Evolutionary conservation across 805 yeast species (phyloP).

Genomic region (Pichia californica): DNA sequence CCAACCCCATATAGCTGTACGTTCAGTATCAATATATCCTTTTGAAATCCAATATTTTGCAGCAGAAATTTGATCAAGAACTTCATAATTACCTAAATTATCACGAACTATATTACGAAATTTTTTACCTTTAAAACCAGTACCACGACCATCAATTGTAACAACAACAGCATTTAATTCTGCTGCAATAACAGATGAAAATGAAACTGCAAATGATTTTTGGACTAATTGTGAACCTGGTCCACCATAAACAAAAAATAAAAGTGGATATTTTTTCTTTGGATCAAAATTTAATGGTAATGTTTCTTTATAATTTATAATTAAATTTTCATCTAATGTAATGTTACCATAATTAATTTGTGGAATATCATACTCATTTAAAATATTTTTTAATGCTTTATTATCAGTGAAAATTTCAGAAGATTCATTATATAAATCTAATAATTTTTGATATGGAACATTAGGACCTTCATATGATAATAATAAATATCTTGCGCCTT

Average conservation of each 20-base stretch:
- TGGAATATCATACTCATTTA: constrained; percentile 53
- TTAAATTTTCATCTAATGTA: constrained; percentile 34
- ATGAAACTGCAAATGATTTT: constrained; percentile 51
- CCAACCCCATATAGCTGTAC: constrained; percentile 96
- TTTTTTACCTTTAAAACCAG: constrained; percentile 78
- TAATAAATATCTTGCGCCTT: constrained; percentile 68
- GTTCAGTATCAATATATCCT: constrained; percentile 57
- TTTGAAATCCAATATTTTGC: constrained; percentile 64
- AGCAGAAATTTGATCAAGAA: constrained; percentile 79
- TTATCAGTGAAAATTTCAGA: constrained; percentile 43
- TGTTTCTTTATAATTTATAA: constrained; percentile 61
- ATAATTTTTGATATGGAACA: constrained; percentile 70
- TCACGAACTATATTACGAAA: constrained; percentile 80
- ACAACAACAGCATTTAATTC: constrained; percentile 80
- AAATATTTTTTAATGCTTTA: constrained; percentile 31
- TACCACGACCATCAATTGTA: constrained; percentile 95
- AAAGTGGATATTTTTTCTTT: constrained; percentile 65
- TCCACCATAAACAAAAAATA: constrained; percentile 91
- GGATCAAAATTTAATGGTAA: constrained; percentile 66
- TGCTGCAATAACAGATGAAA: constrained; percentile 73
- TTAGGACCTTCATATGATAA: constrained; percentile 73
- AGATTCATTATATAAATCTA: constrained; percentile 41
- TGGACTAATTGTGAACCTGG: constrained; percentile 86
- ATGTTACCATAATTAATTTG: constrained; percentile 44
- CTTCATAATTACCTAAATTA: constrained; percentile 74